Evolutionary conservation across 2,329 filamentous ascomycete genomes (phyloP).

Genomic region (Acarospora socialis): DNA sequence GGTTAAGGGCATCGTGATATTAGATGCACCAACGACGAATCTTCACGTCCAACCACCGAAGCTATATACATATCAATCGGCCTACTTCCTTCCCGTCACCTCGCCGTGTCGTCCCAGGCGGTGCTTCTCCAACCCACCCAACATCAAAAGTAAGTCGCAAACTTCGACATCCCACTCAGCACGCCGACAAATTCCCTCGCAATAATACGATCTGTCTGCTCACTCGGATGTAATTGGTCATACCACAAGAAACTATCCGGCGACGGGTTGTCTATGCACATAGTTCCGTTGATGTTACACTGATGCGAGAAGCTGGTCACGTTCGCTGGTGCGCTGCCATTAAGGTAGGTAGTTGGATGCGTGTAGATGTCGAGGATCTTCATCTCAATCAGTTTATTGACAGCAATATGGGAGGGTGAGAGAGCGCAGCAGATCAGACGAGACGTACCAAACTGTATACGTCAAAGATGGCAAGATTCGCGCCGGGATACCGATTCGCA

Average conservation of each 20-base stretch:
- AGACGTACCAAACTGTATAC: slow-evolving; percentile 42
- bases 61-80: too few relatives aligned
- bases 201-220: slow-evolving; percentile 45
- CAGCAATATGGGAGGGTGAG: too few relatives aligned
- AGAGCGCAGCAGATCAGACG: too few relatives aligned
- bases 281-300: slow-evolving; percentile 31
- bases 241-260: slow-evolving; percentile 56
- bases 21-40: too few relatives aligned
- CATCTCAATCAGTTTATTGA: slow-evolving; percentile 1
- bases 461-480: slow-evolving; percentile 52
- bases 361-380: slow-evolving; percentile 50
- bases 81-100: too few relatives aligned
- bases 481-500: slow-evolving; percentile 34
- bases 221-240: slow-evolving; percentile 58
- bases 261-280: slow-evolving; percentile 26
- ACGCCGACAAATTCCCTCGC: slow-evolving; percentile 43
- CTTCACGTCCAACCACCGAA: too few relatives aligned
- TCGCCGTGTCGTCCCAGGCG: too few relatives aligned
- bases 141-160: background rate
- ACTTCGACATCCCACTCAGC: slow-evolving; percentile 30
- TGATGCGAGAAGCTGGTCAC: slow-evolving; percentile 43
- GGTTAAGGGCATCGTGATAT: too few relatives aligned
- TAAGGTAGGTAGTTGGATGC: slow-evolving; percentile 46
- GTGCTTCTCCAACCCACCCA: too few relatives aligned
- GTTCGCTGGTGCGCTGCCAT: slow-evolving; percentile 46